A percentile compares a stretch with the other conserved stretches of the same genome.
Evolutionary conservation across 106 monocot species (phyloP).

Genomic region (Apostasia ramifera): DNA sequence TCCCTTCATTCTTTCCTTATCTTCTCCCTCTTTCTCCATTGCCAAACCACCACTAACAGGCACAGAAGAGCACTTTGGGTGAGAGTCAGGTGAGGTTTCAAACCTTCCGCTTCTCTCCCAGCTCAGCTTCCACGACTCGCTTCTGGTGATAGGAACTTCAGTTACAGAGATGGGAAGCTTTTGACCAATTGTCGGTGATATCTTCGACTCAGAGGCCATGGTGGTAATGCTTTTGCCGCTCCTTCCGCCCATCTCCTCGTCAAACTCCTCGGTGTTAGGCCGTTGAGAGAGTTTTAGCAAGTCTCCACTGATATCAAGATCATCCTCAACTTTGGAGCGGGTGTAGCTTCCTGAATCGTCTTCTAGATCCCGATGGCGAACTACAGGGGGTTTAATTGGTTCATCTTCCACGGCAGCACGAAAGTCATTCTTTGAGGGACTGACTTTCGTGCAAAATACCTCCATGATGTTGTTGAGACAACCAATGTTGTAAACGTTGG

Average conservation of each 20-base stretch:
- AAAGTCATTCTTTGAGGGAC: slow-evolving; percentile 65
- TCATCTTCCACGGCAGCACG: slow-evolving; percentile 47
- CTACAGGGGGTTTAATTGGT: slow-evolving; percentile 6
- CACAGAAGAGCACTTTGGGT: background rate
- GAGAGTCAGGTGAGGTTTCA: slow-evolving; percentile 35
- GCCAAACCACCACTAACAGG: too few relatives aligned
- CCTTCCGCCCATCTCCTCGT: slow-evolving; percentile 39
- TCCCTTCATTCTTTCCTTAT: too few relatives aligned
- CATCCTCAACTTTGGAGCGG: slow-evolving; percentile 83
- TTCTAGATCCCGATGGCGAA: slow-evolving; percentile 22
- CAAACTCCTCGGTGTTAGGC: slow-evolving; percentile 35
- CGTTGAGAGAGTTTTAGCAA: slow-evolving; percentile 66
- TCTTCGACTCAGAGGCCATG: slow-evolving; percentile 7
- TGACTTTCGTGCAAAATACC: slow-evolving; percentile 64
- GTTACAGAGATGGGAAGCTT: too few relatives aligned
- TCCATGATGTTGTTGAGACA: slow-evolving; percentile 66
- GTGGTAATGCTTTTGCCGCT: slow-evolving; percentile 14
- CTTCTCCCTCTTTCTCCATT: too few relatives aligned
- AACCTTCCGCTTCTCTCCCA: slow-evolving; percentile 30
- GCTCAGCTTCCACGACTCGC: slow-evolving; percentile 20
- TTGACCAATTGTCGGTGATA: too few relatives aligned
- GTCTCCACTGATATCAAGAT: slow-evolving; percentile 70
- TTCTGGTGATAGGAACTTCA: slow-evolving; percentile 3
- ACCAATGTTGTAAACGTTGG: slow-evolving; percentile 57
- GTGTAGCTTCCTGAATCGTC: slow-evolving; percentile 39